Conservation (phyloP, 495 filamentous ascomycete species). For the Evernia prunastri region DNA sequence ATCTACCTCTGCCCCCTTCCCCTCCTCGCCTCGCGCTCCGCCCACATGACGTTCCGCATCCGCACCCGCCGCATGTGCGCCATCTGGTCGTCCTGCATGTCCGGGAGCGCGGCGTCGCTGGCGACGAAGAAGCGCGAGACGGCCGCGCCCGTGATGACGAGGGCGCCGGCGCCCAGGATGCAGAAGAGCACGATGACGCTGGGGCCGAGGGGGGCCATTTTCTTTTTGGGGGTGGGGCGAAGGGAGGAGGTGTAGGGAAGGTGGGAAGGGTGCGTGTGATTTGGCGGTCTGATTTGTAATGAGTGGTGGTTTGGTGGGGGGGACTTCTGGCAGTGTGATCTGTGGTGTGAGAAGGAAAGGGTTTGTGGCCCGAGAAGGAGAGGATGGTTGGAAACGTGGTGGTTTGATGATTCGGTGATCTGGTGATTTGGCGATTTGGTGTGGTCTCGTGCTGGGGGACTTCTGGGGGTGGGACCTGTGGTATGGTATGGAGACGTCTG, state of each 20-base stretch:
- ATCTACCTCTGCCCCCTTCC: neutral
- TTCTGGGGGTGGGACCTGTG: too few species aligned
- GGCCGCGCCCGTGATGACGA: neutral
- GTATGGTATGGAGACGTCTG: too few species aligned
- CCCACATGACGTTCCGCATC: neutral
- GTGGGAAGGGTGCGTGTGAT: neutral
- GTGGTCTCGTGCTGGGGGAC: too few species aligned
- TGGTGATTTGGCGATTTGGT: too few species aligned
- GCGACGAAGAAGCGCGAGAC: neutral
- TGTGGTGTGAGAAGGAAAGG: too few species aligned
- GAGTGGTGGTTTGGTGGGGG: too few species aligned
- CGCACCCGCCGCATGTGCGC: neutral
- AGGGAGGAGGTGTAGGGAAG: neutral
- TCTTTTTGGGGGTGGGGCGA: neutral
- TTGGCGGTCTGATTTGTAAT: too few species aligned
- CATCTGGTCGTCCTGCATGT: neutral
- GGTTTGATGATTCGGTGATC: too few species aligned
- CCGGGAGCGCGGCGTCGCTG: neutral
- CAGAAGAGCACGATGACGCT: neutral
- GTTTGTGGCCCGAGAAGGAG: too few species aligned
- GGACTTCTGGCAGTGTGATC: too few species aligned
- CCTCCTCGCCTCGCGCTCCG: neutral
- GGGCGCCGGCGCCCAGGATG: neutral
- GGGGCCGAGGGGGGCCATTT: neutral
- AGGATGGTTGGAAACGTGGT: too few species aligned